Evolutionary conservation across 768 basidiomycete genomes (phyloP), one percentile per base, ranked within the genome.

Genomic region (Neoboletus magnificus): DNA sequence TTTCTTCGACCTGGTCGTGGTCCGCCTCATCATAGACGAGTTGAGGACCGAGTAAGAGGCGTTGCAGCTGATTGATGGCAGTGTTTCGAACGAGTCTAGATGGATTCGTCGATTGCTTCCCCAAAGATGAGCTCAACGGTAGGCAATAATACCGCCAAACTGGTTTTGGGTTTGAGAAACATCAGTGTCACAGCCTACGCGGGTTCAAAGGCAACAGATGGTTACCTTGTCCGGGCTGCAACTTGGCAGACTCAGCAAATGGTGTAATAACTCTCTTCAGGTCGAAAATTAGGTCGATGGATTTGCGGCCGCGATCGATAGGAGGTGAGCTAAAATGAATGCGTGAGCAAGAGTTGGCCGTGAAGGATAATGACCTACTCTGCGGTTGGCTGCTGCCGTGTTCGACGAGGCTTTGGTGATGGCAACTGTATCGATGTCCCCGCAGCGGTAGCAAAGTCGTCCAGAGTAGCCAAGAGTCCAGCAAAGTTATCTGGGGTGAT

Each of bases 381-480:
- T 11, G 79, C 69, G 22, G 77, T 66, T 18, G 79, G 77, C 33
- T 82, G 67, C 4, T 77, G 75, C 53, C 82, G 81, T 32, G 73
- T 70, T 37, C 80, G 78, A 42, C 81, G 79, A 30, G 79, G 76
- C 62, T 74, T 79, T 32, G 77, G 74, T 54, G 84, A 81, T 50
- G 85, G 82, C 35, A 76, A 76, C 60, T 87, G 83, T 23, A 83
- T 78, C 4, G 79, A 74, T 7, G 82, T 79, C n/a, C 79, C 79
- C n/a, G 93, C 90, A 8, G 79, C 76, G 20, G 83, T 83, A 3
- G 91, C 91, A 72, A 93, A 98, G 50, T 94, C 92, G 56, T 94
- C 91, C 55, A 98, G 69, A 18, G 93, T 77, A 32, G 86, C 85
- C 32, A 95, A 76, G 23, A 98, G 77, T 3, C 91, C 92, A 2